Base-by-base conservation (phyloP, 148 eudicot species). In the Rhododendron griersonianum region DNA sequence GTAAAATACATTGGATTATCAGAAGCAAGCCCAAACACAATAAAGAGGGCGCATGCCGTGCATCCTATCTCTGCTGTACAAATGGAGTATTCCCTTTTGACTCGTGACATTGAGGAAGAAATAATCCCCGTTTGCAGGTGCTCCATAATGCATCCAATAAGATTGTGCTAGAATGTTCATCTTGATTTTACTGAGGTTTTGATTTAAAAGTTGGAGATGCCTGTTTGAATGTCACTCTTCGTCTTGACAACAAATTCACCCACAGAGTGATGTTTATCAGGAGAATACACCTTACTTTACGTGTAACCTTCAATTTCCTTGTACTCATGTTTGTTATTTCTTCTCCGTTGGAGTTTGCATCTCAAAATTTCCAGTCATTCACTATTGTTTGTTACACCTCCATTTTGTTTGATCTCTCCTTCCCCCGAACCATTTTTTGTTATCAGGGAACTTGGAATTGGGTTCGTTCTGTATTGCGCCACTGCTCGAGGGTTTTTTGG, bases 91-190 rank as follows among this genome's bases (percentile, higher is more conserved):
- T 93, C 98, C n/a, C 91, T 94, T 74, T 90, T 95, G 92, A 87
- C 98, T 25, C 94, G 95, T 67, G 94, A 93, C 81, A 91, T 91
- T 55, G 98, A 94, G 83, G 93, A 91, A 74, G 94, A 92, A 81
- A 90, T 94, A 53, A 91, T 94, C 57, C 94, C 98, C 11, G 75
- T 91, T 50, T 94, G 98, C 94, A 94, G 98, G 95, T 94, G 84
- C 48, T 25, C 21, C 83, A 81, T 65, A 35, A 30, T 73, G n/a
- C 59, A 23, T 33, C 35, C 63, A 25, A 37, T 11, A 7, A 10
- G 45, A 67, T 1, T 67, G 7, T 67, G 35, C 35, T 11, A 25
- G 74, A 67, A 21, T 61, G 21, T 23, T 10, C 51, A 23, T 76
- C 14, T 76, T 76, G 80, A 41, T 47, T 48, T 13, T 14, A 48